A percentile compares a stretch with the other conserved stretches of the same genome.
Conservation (phyloP, 805 yeast genomes). For the Dipodascus geniculatus region DNA sequence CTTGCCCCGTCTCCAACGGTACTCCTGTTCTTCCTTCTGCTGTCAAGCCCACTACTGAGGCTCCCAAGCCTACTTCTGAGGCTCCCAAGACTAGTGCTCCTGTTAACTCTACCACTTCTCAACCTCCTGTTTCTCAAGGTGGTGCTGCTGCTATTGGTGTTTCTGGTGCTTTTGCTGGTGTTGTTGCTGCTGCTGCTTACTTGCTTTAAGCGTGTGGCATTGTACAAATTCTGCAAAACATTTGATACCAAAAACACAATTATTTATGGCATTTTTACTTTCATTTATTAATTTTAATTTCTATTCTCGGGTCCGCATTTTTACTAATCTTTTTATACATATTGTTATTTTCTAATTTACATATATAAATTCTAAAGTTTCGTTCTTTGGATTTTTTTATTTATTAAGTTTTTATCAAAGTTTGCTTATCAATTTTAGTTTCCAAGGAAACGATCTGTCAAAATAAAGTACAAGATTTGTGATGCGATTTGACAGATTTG, state of each 20-base stretch:
- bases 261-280: neutral
- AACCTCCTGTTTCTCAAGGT: slow-evolving; percentile 11
- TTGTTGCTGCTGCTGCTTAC: slow-evolving; percentile 40
- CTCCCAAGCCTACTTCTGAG: slow-evolving; percentile 1
- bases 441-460: too few relatives aligned
- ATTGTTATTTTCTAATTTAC: neutral
- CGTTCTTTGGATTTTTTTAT: neutral
- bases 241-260: neutral
- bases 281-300: neutral
- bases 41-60: slow-evolving; percentile 3
- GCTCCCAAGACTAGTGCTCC: slow-evolving; percentile 5
- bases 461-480: too few relatives aligned
- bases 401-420: neutral
- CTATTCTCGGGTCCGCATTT: neutral
- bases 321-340: neutral
- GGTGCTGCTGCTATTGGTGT: slow-evolving; percentile 11
- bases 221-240: too few relatives aligned
- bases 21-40: slow-evolving; percentile 1
- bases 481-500: too few relatives aligned
- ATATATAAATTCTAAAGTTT: neutral
- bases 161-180: slow-evolving; percentile 37
- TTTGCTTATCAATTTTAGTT: too few relatives aligned
- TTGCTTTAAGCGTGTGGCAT: slow-evolving; percentile 35
- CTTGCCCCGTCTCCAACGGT: slow-evolving; percentile 16
- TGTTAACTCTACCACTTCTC: slow-evolving; percentile 12